Evolutionary conservation across 2,329 filamentous ascomycete genomes (phyloP), one percentile per base, ranked within the genome.

Genomic region (Bisporella sp.): DNA sequence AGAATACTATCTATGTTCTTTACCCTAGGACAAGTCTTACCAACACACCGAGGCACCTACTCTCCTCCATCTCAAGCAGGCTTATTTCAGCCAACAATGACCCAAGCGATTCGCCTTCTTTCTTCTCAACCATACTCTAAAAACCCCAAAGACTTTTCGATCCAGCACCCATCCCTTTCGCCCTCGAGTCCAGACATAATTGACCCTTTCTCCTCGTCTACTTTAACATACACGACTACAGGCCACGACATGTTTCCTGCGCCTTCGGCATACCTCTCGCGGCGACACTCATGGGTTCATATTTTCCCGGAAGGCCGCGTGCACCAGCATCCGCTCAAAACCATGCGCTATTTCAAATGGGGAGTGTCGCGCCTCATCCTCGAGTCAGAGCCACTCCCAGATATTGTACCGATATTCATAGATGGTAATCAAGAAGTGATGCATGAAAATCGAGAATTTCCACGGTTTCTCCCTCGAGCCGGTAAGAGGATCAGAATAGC

Each of bases 291-390:
- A 42, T 99, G 93, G 93, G 74, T 99, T 4, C 93, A 99, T 68
- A 85, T 97, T 49, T 97, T 97, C 68, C 93, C 93, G 9, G 93
- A 99, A 70, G 93, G 90, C 45, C 89, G 87, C 68, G 89, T 96
- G 43, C 91, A 97, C 68, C 93, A 99, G 70, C 84, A 89, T 58
- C 79, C 85, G 1, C 73, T 82, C 41, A 82, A 83, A 60, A 81
- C 84, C 6, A 84, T 97, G 75, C 86, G 93, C 31, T 99, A 99
- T 71, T 97, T 97, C 79, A 96, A 96, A 73, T 99, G 93, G 93
- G 93, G 93, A 1, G 77, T 97, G 1, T 89, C 92, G 5, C 82
- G 93, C 2, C 76, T 97, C 51, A 93, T 99, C 51, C 80, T 99
- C 44, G 93, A 99, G 68, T 81, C 85, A 44, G 87, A 92, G 45